A percentile compares a stretch with the other conserved stretches of the same genome.
phyloP scores from a whole-genome alignment of 169 alveolate genomes.

The Pseudocohnilembus persalinus region DNA sequence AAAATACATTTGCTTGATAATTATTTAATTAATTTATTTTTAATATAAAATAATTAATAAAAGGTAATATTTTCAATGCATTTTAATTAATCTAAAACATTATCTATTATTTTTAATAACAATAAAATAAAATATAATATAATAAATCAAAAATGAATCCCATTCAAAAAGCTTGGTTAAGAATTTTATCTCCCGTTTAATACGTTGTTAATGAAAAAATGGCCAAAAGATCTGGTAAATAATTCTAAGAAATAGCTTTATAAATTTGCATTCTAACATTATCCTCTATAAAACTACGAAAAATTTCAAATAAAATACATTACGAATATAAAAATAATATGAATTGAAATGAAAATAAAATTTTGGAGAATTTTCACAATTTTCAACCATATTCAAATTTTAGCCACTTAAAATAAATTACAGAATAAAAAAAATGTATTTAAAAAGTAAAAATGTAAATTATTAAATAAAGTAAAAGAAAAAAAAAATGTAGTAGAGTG shows the following conservation, averaged over 20 bases:
- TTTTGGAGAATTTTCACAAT: background rate
- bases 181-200: constrained; percentile 27
- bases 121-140: no score
- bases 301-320: background rate
- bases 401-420: no score
- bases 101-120: no score
- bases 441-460: no score
- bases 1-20: no score
- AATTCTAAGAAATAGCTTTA: background rate
- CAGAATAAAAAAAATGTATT: no score
- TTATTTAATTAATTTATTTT: no score
- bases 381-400: background rate
- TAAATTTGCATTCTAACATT: background rate
- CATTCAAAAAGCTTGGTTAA: constrained; percentile 47
- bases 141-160: constrained; percentile 48
- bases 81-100: no score
- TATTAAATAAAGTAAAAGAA: no score
- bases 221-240: constrained; percentile 45
- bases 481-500: no score
- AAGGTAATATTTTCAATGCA: no score
- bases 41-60: no score
- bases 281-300: background rate
- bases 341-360: background rate
- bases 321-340: background rate
- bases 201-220: constrained; percentile 40